phyloP scores from a whole-genome alignment of 2,329 filamentous ascomycete genomes.

The Trichoderma sp. region DNA sequence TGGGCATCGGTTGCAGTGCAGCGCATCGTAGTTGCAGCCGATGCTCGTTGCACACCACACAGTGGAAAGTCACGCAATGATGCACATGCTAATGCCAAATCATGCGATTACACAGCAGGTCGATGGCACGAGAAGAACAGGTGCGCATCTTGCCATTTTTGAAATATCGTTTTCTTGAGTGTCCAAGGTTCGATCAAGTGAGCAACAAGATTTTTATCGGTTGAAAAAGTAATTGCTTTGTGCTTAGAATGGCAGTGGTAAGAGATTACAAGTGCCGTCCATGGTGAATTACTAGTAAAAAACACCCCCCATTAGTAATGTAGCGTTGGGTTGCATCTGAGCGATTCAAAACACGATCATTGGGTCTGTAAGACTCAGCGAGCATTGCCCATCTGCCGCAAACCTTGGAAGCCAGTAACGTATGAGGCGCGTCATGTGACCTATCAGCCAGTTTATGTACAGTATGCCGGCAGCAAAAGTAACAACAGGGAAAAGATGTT shows the following conservation, averaged over 20 bases:
- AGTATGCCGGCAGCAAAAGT: background rate
- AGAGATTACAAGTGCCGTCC: background rate
- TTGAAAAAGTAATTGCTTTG: background rate
- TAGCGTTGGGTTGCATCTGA: background rate
- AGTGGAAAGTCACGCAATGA: conserved; percentile 11
- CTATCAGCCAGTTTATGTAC: background rate
- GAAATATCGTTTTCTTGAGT: too few species aligned
- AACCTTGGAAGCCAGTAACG: background rate
- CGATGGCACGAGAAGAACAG: conserved; percentile 6
- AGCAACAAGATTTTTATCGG: background rate
- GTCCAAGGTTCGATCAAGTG: background rate
- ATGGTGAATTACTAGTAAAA: background rate
- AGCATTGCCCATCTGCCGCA: background rate
- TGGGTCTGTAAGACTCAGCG: too few species aligned
- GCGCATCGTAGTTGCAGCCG: background rate
- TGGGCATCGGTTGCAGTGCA: background rate
- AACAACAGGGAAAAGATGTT: background rate
- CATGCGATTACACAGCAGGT: conserved; percentile 17
- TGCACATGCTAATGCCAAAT: background rate
- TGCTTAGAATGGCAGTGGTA: background rate
- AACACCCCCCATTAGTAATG: background rate
- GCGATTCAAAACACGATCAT: background rate
- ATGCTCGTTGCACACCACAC: background rate
- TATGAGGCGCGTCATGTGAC: conserved; percentile 15
- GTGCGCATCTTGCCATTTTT: conserved; percentile 15